Percentiles rank a stretch among this genome's conserved stretches.
phyloP scores from a whole-genome alignment of 495 filamentous ascomycete genomes.

The Aspergillus panamensis region DNA sequence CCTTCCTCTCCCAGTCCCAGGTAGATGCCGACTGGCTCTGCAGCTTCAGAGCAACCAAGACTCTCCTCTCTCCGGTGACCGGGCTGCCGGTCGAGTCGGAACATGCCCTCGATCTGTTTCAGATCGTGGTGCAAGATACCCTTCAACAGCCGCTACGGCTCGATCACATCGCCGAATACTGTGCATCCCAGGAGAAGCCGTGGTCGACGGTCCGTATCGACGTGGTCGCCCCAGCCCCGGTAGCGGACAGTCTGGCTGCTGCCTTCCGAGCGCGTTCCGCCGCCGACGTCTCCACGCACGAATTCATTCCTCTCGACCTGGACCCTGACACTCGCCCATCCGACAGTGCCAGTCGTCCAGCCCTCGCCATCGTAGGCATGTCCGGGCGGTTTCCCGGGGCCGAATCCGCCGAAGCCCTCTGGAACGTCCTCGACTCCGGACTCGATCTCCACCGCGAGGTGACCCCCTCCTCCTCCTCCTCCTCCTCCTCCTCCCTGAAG shows the following conservation, averaged over 20 bases:
- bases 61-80: neutral
- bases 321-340: neutral
- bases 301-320: neutral
- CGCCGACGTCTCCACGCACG: neutral
- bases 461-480: neutral
- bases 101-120: neutral
- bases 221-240: neutral
- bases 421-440: neutral
- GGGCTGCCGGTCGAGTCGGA: neutral
- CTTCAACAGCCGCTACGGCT: neutral
- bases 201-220: neutral
- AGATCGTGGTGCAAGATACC: neutral
- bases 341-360: neutral
- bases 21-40: neutral
- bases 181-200: neutral
- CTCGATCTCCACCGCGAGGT: constrained; percentile 1
- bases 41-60: neutral
- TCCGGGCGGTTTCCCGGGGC: constrained; percentile 26
- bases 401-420: neutral
- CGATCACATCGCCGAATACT: neutral
- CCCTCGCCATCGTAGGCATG: constrained; percentile 28
- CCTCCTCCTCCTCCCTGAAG: neutral
- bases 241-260: neutral
- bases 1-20: neutral
- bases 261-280: neutral